These are phyloP conservation scores for Sonneratia alba DNA, from an alignment of 345 rosid genomes.

Conservation along the genomic window DNA sequence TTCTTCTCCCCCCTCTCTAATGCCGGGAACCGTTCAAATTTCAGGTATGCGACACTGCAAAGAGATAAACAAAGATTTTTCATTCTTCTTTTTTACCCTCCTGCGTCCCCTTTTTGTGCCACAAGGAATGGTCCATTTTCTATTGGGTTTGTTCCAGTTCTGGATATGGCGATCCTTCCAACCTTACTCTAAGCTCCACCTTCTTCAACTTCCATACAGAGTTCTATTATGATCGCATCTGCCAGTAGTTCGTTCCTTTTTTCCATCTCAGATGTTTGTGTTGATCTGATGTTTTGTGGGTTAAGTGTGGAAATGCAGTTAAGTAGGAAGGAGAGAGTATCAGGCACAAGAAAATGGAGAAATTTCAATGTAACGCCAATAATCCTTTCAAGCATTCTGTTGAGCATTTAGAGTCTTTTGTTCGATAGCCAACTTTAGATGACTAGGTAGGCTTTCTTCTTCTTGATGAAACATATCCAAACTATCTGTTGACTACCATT, in stretches of 20 bases:
- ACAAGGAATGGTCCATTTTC: not conserved
- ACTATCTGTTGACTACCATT: constrained; percentile 6
- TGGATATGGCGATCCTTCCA: constrained; percentile 42
- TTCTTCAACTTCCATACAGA: constrained; percentile 41
- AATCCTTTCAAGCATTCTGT: not conserved
- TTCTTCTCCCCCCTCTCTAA: constrained; percentile 14
- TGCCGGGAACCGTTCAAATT: constrained; percentile 93
- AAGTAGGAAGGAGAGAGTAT: constrained; percentile 66
- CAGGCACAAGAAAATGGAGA: constrained; percentile 53
- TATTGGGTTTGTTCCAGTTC: constrained; percentile 31
- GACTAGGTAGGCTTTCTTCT: not conserved
- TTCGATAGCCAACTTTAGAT: not conserved
- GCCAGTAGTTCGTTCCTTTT: not conserved
- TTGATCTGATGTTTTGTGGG: not conserved
- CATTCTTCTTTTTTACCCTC: too few relatives aligned
- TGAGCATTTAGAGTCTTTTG: not conserved
- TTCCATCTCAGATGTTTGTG: not conserved
- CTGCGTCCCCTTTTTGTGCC: not conserved
- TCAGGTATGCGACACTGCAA: constrained; percentile 42
- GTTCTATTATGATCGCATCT: constrained; percentile 21
- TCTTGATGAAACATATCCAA: constrained; percentile 3
- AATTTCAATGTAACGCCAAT: constrained; percentile 50
- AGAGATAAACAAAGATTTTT: not conserved
- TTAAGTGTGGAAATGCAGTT: constrained; percentile 39
- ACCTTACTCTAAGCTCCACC: constrained; percentile 33